These are phyloP conservation scores for Colletotrichum cordylinicola DNA, from an alignment of 2,329 filamentous ascomycete genomes.

Conservation along the genomic window DNA sequence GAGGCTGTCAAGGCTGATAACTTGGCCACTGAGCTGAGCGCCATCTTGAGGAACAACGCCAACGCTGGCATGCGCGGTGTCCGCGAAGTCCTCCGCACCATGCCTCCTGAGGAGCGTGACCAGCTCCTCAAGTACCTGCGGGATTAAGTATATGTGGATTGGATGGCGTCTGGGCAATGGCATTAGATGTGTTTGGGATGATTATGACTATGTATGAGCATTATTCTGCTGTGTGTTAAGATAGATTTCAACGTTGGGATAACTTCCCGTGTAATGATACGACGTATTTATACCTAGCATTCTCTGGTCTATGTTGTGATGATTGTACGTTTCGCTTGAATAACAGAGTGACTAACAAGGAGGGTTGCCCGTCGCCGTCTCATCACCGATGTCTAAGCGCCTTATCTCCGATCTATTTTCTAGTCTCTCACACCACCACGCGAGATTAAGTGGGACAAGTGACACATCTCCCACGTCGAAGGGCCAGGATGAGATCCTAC, in stretches of 20 bases:
- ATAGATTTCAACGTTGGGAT: constrained; percentile 13
- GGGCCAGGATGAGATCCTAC: neutral
- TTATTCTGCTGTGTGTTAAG: constrained; percentile 11
- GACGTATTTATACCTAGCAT: neutral
- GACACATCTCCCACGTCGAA: neutral
- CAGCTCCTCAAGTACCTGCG: constrained; percentile 70
- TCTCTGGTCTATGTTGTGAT: neutral
- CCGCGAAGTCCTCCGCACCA: constrained; percentile 81
- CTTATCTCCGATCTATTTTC: too few relatives aligned
- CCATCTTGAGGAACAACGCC: constrained; percentile 50
- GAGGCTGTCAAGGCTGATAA: constrained; percentile 82
- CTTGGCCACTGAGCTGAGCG: constrained; percentile 52
- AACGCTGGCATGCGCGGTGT: constrained; percentile 85
- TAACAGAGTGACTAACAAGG: neutral
- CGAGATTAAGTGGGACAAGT: neutral
- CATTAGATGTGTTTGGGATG: constrained; percentile 7
- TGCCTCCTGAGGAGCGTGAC: constrained; percentile 89
- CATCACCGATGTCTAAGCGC: too few relatives aligned
- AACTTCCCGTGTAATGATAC: neutral
- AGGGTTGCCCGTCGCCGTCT: too few relatives aligned
- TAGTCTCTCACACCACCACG: neutral
- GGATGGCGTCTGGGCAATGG: neutral
- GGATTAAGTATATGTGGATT: constrained; percentile 35
- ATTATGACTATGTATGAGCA: constrained; percentile 21
- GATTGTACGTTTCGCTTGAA: neutral